Evolutionary conservation across 805 yeast species (phyloP).

Genomic region (Schwanniomyces occidentalis): DNA sequence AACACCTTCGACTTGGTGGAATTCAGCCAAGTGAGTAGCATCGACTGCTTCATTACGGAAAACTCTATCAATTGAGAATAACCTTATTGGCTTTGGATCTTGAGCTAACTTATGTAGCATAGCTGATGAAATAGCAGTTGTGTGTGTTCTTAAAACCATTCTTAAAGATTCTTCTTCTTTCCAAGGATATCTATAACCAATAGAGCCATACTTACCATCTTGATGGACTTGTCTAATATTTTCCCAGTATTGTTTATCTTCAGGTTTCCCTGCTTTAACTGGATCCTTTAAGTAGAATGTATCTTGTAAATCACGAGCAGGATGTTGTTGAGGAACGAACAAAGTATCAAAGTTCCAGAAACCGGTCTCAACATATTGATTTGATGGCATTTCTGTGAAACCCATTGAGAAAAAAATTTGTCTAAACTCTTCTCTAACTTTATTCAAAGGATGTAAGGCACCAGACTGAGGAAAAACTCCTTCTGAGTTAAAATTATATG

Average conservation of each 20-base stretch:
- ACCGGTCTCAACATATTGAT: constrained; percentile 96
- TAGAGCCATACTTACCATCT: constrained; percentile 87
- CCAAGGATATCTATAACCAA: constrained; percentile 99
- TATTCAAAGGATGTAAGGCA: constrained; percentile 93
- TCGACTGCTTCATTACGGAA: constrained; percentile 99
- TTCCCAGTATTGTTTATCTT: constrained; percentile 74
- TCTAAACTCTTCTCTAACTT: constrained; percentile 96
- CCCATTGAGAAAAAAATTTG: constrained; percentile 98
- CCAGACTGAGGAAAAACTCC: constrained; percentile 87
- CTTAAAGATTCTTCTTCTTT: constrained; percentile 84
- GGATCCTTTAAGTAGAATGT: constrained; percentile 98
- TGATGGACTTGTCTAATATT: constrained; percentile 84
- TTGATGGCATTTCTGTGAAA: constrained; percentile 98
- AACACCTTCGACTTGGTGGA: constrained; percentile 99
- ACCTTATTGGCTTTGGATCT: constrained; percentile 85
- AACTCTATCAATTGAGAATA: constrained; percentile 95
- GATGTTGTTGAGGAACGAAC: constrained; percentile 98
- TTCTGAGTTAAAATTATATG: constrained; percentile 94
- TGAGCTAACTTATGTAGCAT: constrained; percentile 86
- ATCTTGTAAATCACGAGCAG: constrained; percentile 98
- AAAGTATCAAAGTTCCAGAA: constrained; percentile 99
- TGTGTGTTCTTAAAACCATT: constrained; percentile 95
- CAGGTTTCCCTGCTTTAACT: constrained; percentile 72
- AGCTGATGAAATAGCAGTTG: constrained; percentile 89
- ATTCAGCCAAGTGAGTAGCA: constrained; percentile 98